Conservation (phyloP, 768 basidiomycete species). For the Suillus bovinus region DNA sequence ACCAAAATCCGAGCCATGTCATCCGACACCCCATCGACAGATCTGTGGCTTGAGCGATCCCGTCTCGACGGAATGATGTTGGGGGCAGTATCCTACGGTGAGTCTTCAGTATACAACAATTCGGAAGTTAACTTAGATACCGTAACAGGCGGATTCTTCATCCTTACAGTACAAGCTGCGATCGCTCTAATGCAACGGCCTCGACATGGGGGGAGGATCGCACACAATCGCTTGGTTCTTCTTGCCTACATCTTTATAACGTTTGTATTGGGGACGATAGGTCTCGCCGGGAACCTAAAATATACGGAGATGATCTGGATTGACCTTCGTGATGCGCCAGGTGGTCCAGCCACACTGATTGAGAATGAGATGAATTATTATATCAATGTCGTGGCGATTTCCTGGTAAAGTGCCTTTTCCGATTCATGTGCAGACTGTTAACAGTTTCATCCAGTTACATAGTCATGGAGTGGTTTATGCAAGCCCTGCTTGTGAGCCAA, state of each 20-base stretch:
- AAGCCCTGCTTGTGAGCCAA: conserved; percentile 22
- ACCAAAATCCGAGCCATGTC: conserved; percentile 1
- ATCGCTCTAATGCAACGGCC: conserved; percentile 10
- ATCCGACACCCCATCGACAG: not conserved
- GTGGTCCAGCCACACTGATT: conserved; percentile 16
- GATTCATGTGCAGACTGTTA: not conserved
- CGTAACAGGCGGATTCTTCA: conserved; percentile 22
- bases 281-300: conserved; percentile 27
- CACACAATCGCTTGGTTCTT: conserved; percentile 12
- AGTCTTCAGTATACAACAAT: not conserved
- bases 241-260: conserved; percentile 24
- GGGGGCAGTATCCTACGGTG: conserved; percentile 12
- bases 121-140: not conserved
- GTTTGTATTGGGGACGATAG: conserved; percentile 29
- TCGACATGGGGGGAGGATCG: not conserved
- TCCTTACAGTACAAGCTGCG: conserved; percentile 21
- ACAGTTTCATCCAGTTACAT: conserved; percentile 21
- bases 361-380: conserved; percentile 18
- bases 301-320: conserved; percentile 36
- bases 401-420: conserved; percentile 17
- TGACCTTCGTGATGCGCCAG: conserved; percentile 24
- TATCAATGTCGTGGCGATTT: conserved; percentile 24
- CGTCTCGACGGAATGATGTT: conserved; percentile 11
- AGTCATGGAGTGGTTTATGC: conserved; percentile 34
- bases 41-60: conserved; percentile 5